Percentiles rank a stretch among this genome's conserved stretches.
These are phyloP conservation scores for Ustilago sp. DNA, from an alignment of 1,284 basidiomycete species.

Conservation along the genomic window DNA sequence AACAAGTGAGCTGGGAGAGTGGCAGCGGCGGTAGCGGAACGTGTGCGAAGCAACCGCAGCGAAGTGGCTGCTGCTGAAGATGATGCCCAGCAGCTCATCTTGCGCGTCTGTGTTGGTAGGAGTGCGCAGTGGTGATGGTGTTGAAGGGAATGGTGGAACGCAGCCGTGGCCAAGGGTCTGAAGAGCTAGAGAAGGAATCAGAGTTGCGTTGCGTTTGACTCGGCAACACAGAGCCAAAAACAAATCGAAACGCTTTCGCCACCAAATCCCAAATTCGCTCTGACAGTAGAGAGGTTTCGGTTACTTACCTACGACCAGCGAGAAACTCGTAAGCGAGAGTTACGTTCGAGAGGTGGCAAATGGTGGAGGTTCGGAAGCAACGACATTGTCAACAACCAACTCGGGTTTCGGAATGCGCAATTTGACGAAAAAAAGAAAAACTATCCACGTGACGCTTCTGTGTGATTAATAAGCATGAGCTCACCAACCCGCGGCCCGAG, in stretches of 20 bases:
- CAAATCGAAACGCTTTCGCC: background rate
- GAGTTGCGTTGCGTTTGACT: background rate
- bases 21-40: slow-evolving; percentile 8
- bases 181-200: background rate
- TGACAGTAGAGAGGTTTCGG: too few species aligned
- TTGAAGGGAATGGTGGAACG: slow-evolving; percentile 1
- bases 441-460: too few species aligned
- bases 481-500: too few species aligned
- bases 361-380: too few species aligned
- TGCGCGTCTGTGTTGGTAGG: background rate
- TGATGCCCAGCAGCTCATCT: slow-evolving; percentile 39
- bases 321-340: too few species aligned
- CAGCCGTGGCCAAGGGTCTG: slow-evolving; percentile 2
- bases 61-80: slow-evolving; percentile 20
- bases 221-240: background rate
- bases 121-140: slow-evolving; percentile 3
- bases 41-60: slow-evolving; percentile 25
- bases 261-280: slow-evolving; percentile 14
- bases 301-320: too few species aligned
- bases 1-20: slow-evolving; percentile 13
- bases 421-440: too few species aligned
- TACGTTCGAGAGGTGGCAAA: too few species aligned
- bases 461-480: too few species aligned
- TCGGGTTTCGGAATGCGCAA: too few species aligned
- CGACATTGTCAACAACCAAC: slow-evolving; percentile 10